Percentiles rank a stretch among this genome's conserved stretches.
These are phyloP conservation scores for Coemansia sp. DNA, from an alignment of 192 early-diverging fungal genomes.

Conservation along the genomic window DNA sequence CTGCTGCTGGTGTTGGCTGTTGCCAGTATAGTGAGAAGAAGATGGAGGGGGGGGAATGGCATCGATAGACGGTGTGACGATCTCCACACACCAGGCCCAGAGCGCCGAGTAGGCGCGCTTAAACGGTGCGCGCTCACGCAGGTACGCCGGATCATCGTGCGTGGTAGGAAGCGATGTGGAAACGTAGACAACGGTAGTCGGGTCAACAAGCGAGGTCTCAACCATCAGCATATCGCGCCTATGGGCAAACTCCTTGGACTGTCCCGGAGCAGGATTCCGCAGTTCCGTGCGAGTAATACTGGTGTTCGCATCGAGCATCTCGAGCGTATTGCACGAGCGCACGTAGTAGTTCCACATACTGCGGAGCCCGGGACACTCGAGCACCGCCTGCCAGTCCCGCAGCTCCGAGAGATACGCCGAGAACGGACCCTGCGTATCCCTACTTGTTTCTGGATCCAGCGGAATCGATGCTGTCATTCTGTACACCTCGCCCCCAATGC, in stretches of 20 bases:
- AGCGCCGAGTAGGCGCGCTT: conserved; percentile 40
- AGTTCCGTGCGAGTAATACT: conserved; percentile 38
- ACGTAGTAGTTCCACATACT: conserved; percentile 52
- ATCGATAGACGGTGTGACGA: conserved; percentile 36
- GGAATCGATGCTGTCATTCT: conserved; percentile 49
- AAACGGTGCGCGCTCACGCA: conserved; percentile 17
- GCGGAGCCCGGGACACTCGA: conserved; percentile 53
- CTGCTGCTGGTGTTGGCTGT: background rate
- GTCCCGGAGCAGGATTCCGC: conserved; percentile 42
- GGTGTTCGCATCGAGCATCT: conserved; percentile 51
- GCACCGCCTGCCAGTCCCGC: conserved; percentile 54
- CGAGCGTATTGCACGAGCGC: conserved; percentile 27
- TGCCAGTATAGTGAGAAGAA: too few relatives aligned
- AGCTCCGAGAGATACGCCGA: conserved; percentile 48
- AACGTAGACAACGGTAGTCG: conserved; percentile 48
- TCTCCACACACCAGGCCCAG: conserved; percentile 56
- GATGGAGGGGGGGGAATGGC: conserved; percentile 5
- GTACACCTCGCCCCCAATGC: conserved; percentile 24
- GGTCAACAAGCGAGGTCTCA: conserved; percentile 54
- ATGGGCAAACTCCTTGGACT: conserved; percentile 37
- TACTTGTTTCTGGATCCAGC: conserved; percentile 35
- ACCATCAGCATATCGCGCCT: conserved; percentile 48
- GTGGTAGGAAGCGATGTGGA: conserved; percentile 45
- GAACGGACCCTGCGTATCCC: conserved; percentile 45
- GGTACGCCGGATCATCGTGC: conserved; percentile 41